Evolutionary conservation across 331 rosid species (phyloP).

Genomic region (Pyrus hybrid): DNA sequence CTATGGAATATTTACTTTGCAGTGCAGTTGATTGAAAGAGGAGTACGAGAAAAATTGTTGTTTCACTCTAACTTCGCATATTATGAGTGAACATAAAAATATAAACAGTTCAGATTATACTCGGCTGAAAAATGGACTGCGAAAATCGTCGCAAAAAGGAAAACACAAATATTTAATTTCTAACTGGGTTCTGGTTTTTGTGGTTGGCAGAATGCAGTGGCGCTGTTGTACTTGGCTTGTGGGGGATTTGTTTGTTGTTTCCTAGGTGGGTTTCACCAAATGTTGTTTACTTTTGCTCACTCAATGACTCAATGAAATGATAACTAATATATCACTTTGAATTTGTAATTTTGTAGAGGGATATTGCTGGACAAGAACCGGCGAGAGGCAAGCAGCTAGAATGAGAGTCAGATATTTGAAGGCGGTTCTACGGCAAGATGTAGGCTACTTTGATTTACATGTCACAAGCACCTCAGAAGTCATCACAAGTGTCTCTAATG

Average conservation of each 20-base stretch:
- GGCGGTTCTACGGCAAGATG: constrained; percentile 84
- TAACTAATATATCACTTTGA: not conserved
- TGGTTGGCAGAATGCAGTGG: constrained; percentile 59
- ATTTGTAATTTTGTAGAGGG: constrained; percentile 50
- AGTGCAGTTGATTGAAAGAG: no score
- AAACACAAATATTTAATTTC: not conserved
- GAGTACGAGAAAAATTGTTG: no score
- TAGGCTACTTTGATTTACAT: constrained; percentile 81
- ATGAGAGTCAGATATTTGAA: constrained; percentile 77
- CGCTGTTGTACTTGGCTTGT: constrained; percentile 54
- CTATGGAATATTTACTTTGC: no score
- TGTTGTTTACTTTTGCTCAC: not conserved
- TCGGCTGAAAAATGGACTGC: not conserved
- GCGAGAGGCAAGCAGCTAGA: constrained; percentile 81
- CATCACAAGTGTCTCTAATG: constrained; percentile 72
- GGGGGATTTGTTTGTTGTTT: constrained; percentile 58
- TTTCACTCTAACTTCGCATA: no score
- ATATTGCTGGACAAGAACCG: constrained; percentile 96
- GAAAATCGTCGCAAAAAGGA: not conserved
- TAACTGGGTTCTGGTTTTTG: constrained; percentile 12
- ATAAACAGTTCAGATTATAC: no score
- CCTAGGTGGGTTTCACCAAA: constrained; percentile 50
- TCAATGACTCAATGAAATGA: not conserved
- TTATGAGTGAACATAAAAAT: no score
- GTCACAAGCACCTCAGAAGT: constrained; percentile 85